Conservation (phyloP, 2,329 filamentous ascomycete species). For the Sporothrix inflata region DNA sequence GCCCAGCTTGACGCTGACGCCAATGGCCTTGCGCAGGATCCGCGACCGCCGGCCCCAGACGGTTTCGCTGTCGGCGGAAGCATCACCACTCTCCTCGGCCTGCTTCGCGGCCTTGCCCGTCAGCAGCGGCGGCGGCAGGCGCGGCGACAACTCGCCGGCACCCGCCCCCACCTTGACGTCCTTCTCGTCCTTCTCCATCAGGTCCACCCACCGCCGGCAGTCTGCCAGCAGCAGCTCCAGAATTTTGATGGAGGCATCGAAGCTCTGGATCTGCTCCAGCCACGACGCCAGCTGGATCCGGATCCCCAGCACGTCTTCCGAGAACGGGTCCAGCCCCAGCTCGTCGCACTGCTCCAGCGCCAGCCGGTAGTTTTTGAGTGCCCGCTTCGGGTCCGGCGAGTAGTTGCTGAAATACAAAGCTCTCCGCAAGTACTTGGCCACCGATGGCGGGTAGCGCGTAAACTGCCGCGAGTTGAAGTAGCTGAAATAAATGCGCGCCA, state of each 20-base stretch:
- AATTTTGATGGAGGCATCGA: slow-evolving; percentile 72
- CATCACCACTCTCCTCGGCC: neutral
- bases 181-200: slow-evolving; percentile 54
- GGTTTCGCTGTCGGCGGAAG: slow-evolving; percentile 45
- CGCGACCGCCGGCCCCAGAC: slow-evolving; percentile 64
- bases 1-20: slow-evolving; percentile 80
- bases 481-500: slow-evolving; percentile 53
- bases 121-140: slow-evolving; percentile 24
- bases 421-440: slow-evolving; percentile 77
- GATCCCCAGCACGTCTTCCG: slow-evolving; percentile 87
- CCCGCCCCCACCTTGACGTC: slow-evolving; percentile 36
- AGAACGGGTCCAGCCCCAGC: slow-evolving; percentile 81
- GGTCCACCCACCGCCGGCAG: slow-evolving; percentile 63
- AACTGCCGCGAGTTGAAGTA: slow-evolving; percentile 61
- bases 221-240: slow-evolving; percentile 76
- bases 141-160: slow-evolving; percentile 14
- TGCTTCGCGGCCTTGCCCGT: slow-evolving; percentile 1
- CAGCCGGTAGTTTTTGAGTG: slow-evolving; percentile 80
- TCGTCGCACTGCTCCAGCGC: slow-evolving; percentile 75
- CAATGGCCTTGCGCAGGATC: slow-evolving; percentile 73
- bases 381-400: slow-evolving; percentile 71
- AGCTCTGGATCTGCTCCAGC: slow-evolving; percentile 75
- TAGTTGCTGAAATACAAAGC: slow-evolving; percentile 87
- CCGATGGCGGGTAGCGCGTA: slow-evolving; percentile 65
- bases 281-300: slow-evolving; percentile 80